Evolutionary conservation across 352 stramenopile genomes (phyloP).

Genomic region (Pythium sp.): DNA sequence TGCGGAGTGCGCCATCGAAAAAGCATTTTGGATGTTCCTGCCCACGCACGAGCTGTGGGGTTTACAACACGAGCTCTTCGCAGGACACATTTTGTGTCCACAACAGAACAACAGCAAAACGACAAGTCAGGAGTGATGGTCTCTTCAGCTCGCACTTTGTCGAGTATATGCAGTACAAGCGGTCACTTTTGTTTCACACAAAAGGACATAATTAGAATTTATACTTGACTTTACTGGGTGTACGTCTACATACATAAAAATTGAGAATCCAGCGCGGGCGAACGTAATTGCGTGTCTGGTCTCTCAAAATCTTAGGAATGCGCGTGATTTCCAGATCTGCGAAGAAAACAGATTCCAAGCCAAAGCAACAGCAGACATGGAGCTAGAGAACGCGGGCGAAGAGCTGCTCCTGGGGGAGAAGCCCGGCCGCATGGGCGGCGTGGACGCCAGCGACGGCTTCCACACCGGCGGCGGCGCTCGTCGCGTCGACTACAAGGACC

Average conservation of each 20-base stretch:
- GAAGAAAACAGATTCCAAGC: slow-evolving; percentile 1
- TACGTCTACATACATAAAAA: too few species aligned
- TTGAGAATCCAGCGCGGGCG: too few species aligned
- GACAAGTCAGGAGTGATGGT: not conserved
- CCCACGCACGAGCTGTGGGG: too few species aligned
- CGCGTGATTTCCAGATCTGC: too few species aligned
- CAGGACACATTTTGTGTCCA: slow-evolving; percentile 1
- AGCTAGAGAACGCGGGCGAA: slow-evolving; percentile 60
- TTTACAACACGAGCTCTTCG: not conserved
- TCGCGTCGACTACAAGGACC: slow-evolving; percentile 62
- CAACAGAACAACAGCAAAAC: slow-evolving; percentile 1
- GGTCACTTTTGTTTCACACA: not conserved
- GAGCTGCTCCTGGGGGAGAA: slow-evolving; percentile 57
- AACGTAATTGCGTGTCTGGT: too few species aligned
- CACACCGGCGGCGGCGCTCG: slow-evolving; percentile 16
- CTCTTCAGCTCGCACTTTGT: slow-evolving; percentile 4
- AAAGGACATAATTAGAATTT: too few species aligned
- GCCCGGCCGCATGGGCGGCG: slow-evolving; percentile 17
- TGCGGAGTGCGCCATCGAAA: too few species aligned
- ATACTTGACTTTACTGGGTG: too few species aligned
- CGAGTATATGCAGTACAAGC: not conserved
- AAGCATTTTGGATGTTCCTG: too few species aligned
- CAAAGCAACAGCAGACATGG: slow-evolving; percentile 30
- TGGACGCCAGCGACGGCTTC: slow-evolving; percentile 20
- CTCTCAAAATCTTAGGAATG: too few species aligned